Evolutionary conservation across 108 stramenopile genomes (phyloP).

Genomic region (Pinguiococcus pyrenoidosus): DNA sequence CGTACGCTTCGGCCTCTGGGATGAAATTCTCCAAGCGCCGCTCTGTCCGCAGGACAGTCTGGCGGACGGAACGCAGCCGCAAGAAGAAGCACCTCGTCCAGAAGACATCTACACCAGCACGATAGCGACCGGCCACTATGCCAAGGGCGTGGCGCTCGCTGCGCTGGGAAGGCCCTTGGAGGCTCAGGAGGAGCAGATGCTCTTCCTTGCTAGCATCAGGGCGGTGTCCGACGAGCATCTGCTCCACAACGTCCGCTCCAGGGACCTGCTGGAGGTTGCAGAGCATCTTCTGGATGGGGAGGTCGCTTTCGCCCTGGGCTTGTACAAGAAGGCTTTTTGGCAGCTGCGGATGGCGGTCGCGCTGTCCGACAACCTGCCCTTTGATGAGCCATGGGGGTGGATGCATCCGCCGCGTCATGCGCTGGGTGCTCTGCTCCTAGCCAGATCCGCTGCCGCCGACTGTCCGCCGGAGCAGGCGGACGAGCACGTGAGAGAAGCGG

Average conservation of each 20-base stretch:
- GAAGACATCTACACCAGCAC: constrained; percentile 19
- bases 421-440: constrained; percentile 36
- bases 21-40: constrained; percentile 23
- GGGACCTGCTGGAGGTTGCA: constrained; percentile 21
- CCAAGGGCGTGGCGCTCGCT: constrained; percentile 28
- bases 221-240: constrained; percentile 1
- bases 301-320: constrained; percentile 34
- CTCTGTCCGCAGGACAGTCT: constrained; percentile 5
- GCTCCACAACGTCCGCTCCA: constrained; percentile 29
- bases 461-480: constrained; percentile 10
- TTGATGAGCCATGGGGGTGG: constrained; percentile 40
- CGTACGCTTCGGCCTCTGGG: constrained; percentile 32
- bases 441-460: constrained; percentile 5
- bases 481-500: not conserved
- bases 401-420: constrained; percentile 33
- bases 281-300: constrained; percentile 28
- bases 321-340: constrained; percentile 25
- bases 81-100: too few species aligned
- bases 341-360: constrained; percentile 21
- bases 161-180: constrained; percentile 12
- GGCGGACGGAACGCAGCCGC: too few species aligned
- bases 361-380: constrained; percentile 8
- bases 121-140: constrained; percentile 15
- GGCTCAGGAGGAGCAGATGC: constrained; percentile 26
- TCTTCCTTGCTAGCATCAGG: not conserved